Evolutionary conservation across 208 protist species (phyloP), one percentile per base, ranked within the genome.

Genomic region (Strigomonas galati): DNA sequence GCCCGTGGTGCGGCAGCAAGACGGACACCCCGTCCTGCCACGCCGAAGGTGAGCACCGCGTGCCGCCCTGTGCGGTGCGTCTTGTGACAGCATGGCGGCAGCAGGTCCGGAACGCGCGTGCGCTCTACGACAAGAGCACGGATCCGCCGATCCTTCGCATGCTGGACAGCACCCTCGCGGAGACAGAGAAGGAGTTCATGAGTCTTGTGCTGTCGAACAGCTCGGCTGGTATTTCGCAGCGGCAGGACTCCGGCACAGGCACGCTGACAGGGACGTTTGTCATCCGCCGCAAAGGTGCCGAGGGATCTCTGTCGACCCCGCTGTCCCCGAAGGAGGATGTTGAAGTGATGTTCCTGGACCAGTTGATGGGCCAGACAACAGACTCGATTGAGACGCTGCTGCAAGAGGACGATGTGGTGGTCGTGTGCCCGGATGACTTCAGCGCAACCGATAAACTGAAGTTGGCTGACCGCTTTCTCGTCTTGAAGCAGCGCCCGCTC

Each of bases 391-490:
- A 82, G 55, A 37, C 54, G 31, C 76, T 82, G 46, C 69, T 85
- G 46, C 63, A 80, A 58, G 65, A 69, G 40, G 81, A 87, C 19
- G 81, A 87, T 37, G 73, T 84, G 14, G 81, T 84, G 27, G 78
- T 84, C 23, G 78, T 87, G 40, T 87, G 77, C 74, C 84, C 84
- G 24, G 81, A 87, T 70, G 49, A 62, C 48, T 72, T 37, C 60
- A 74, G 65, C n/a, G 70, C 67, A 53, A 81, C 79, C 59, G 72
- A 85, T 63, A 43, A 21, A 27, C 57, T 83, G 46, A 74, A 76
- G 52, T 55, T 87, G 51, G 73, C 72, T 1, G 72, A 88, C 54
- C 68, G 82, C 27, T 88, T 88, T 49, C 74, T 85, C 46, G 54
- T 85, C 17, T 35, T 88, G 61, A 28, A 58, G 28, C 62, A 79